Base-by-base conservation (phyloP, 2,329 filamentous ascomycete genomes). In the Botrytis byssoidea region DNA sequence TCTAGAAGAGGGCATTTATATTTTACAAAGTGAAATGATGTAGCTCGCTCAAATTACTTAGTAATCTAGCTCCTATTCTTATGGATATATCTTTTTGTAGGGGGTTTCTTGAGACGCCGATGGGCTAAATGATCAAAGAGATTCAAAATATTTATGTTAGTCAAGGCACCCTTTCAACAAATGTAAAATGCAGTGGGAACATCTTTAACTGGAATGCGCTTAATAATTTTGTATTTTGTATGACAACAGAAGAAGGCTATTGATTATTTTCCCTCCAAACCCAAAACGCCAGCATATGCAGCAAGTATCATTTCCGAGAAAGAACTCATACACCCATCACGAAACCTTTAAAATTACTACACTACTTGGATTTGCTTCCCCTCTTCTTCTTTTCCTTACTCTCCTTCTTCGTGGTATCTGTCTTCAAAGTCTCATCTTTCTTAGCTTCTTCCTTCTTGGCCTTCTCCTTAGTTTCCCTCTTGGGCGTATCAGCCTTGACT, bases 341-440 rank as follows among this genome's bases (percentile, higher is more conserved):
- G 48, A 69, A 25, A n/a, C 40, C 16, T 51, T 6, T 22, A 48
- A 9, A 48, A 48, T 44, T 69, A 66, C 10, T 48, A 46, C 44
- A 46, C 35, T 69, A 73, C n/a, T 73, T 69, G 29, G 55, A 69
- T 69, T 73, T 73, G 12, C 22, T 51, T 29, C 40, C 64, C 44
- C 69, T 73, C 71, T 60, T 72, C 63, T 72, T 72, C 48, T 72
- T 72, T 18, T 72, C 60, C 55, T 73, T 72, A 29, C 51, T 44
- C 32, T 61, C 68, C 55, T 70, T 69, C 37, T 69, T 61, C 14
- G 29, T 44, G 57, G 40, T 46, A 63, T 35, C 22, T n/a, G 32
- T 6, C 37, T 70, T 46, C 22, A 29, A 6, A 35, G 55, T 70
- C 32, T 32, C 55, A 29, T 72, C 70, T 55, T 57, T 51, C 32